A percentile compares a stretch with the other conserved stretches of the same genome.
phyloP scores from a whole-genome alignment of 2,329 filamentous ascomycete genomes.

The Penicillium paneum region DNA sequence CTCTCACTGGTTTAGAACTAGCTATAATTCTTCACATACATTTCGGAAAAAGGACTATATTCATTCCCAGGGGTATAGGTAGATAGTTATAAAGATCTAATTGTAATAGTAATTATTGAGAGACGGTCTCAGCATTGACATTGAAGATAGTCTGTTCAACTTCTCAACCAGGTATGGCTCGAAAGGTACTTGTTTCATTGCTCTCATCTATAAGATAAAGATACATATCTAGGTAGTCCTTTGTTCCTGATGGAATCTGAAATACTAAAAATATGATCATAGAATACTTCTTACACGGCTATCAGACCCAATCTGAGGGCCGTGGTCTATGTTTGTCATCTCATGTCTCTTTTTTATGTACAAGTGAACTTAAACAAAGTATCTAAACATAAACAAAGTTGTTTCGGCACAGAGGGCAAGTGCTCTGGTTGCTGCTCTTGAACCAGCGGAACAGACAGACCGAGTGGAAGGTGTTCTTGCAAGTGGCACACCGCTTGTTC shows the following conservation, averaged over 20 bases:
- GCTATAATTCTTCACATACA: neutral
- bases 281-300: neutral
- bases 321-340: constrained; percentile 1
- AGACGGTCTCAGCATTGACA: neutral
- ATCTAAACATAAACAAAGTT: constrained; percentile 63
- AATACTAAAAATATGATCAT: neutral
- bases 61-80: neutral
- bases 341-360: constrained; percentile 17
- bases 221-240: neutral
- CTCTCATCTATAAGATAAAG: neutral
- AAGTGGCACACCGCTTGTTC: constrained; percentile 86
- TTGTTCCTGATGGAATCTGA: neutral
- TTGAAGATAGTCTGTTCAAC: neutral
- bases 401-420: constrained; percentile 89
- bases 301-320: neutral
- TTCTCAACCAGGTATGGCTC: constrained; percentile 1
- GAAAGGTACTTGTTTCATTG: constrained; percentile 1
- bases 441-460: constrained; percentile 96
- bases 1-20: neutral
- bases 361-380: neutral
- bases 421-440: constrained; percentile 84
- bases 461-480: constrained; percentile 89
- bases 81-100: neutral
- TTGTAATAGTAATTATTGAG: neutral
- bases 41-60: neutral